Evolutionary conservation across 331 rosid genomes (phyloP).

Genomic region (Telfairia occidentalis): DNA sequence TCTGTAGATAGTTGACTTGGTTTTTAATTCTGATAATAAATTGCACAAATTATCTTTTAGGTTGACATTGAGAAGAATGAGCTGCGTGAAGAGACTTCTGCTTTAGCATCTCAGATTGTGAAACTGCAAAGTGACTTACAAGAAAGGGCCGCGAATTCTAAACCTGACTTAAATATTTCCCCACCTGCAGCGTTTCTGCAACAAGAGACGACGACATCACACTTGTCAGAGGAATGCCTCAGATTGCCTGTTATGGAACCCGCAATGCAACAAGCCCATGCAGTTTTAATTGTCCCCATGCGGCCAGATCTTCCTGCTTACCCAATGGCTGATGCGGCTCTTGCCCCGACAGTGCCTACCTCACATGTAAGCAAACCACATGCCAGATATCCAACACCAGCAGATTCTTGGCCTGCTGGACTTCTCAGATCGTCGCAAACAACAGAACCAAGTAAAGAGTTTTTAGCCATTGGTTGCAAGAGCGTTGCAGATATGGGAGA

Average conservation of each 20-base stretch:
- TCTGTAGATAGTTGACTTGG: background rate
- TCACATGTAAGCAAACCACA: constrained; percentile 76
- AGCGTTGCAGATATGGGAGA: background rate
- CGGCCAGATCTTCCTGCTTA: constrained; percentile 36
- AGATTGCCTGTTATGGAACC: constrained; percentile 37
- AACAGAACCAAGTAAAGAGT: constrained; percentile 19
- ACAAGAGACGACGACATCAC: constrained; percentile 26
- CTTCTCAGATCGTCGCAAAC: constrained; percentile 52
- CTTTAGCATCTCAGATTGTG: constrained; percentile 50
- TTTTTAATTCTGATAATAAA: background rate
- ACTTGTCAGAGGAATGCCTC: constrained; percentile 30
- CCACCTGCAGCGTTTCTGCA: constrained; percentile 29
- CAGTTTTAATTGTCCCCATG: constrained; percentile 60
- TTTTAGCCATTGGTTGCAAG: background rate
- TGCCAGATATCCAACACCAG: constrained; percentile 85
- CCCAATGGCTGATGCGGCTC: constrained; percentile 22
- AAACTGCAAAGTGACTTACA: constrained; percentile 55
- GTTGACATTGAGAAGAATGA: constrained; percentile 69
- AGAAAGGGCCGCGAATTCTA: constrained; percentile 36
- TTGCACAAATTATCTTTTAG: constrained; percentile 26
- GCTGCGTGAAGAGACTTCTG: constrained; percentile 60
- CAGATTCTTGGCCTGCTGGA: constrained; percentile 72
- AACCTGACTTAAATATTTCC: constrained; percentile 60
- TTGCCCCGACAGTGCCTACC: constrained; percentile 24
- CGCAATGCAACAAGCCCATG: constrained; percentile 37